Percentiles rank a stretch among this genome's conserved stretches.
phyloP scores from a whole-genome alignment of 495 filamentous ascomycete species.

The Trichoderma reesei region DNA sequence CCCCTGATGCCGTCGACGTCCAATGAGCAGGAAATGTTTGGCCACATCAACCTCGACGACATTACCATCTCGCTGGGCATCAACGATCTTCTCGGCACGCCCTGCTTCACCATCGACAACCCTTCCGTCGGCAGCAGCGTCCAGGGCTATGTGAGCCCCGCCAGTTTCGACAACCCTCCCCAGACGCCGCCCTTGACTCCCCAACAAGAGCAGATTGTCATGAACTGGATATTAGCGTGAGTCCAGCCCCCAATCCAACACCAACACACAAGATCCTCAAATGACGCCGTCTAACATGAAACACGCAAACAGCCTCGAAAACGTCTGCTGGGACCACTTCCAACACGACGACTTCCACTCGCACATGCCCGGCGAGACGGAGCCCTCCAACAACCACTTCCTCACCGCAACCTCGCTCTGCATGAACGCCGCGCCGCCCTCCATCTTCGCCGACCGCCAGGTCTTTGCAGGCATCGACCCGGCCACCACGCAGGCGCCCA shows the following conservation, averaged over 20 bases:
- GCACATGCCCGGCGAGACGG: slow-evolving; percentile 17
- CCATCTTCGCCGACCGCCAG: slow-evolving; percentile 10
- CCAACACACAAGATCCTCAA: neutral
- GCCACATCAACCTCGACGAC: slow-evolving; percentile 12
- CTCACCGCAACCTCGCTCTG: slow-evolving; percentile 35
- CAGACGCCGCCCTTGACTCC: slow-evolving; percentile 15
- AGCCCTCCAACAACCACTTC: slow-evolving; percentile 28
- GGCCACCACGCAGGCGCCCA: slow-evolving; percentile 11
- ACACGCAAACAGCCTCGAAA: slow-evolving; percentile 31
- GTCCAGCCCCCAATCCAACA: neutral
- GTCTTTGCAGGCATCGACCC: neutral
- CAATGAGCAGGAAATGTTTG: slow-evolving; percentile 7
- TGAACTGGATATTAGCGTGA: slow-evolving; percentile 44
- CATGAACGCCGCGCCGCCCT: slow-evolving; percentile 14
- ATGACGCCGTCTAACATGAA: neutral
- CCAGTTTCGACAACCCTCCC: neutral
- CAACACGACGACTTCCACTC: slow-evolving; percentile 21
- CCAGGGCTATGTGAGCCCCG: slow-evolving; percentile 2
- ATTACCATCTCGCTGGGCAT: slow-evolving; percentile 25
- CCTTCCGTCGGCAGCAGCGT: slow-evolving; percentile 12
- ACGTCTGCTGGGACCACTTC: slow-evolving; percentile 41
- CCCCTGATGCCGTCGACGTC: neutral
- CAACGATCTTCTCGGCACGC: slow-evolving; percentile 19
- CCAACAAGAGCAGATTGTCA: slow-evolving; percentile 31
- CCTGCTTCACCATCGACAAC: slow-evolving; percentile 22